These are phyloP conservation scores for Ilex asprella DNA, from an alignment of 257 asterid genomes.

Conservation along the genomic window DNA sequence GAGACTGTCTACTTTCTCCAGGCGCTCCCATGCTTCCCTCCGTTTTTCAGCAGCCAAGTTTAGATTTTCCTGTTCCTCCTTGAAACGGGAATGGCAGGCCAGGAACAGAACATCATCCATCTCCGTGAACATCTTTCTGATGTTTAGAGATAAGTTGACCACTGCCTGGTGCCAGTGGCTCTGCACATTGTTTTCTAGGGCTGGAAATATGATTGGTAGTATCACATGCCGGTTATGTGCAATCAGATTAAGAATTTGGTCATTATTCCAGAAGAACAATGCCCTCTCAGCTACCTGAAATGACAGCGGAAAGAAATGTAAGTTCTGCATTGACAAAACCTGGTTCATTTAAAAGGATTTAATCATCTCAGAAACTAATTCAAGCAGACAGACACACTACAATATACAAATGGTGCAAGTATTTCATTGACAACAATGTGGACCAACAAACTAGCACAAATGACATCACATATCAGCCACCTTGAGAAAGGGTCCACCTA, in stretches of 20 bases:
- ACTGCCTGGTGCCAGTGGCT: slow-evolving; percentile 84
- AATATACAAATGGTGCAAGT: no score
- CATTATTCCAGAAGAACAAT: slow-evolving; percentile 77
- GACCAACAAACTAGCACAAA: no score
- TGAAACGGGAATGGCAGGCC: slow-evolving; percentile 50
- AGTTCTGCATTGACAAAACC: no score
- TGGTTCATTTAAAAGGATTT: no score
- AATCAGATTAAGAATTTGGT: slow-evolving; percentile 55
- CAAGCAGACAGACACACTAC: no score
- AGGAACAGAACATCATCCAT: slow-evolving; percentile 61
- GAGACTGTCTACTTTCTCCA: slow-evolving; percentile 53
- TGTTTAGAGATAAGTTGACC: slow-evolving; percentile 58
- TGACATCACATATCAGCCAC: no score
- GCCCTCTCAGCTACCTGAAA: slow-evolving; percentile 90
- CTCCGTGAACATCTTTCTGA: slow-evolving; percentile 55
- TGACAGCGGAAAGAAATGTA: background rate
- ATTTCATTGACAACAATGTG: no score
- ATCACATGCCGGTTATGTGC: slow-evolving; percentile 64
- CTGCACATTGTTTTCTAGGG: slow-evolving; percentile 57
- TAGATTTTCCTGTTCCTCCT: slow-evolving; percentile 40
- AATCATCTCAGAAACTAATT: no score
- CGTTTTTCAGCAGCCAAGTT: slow-evolving; percentile 33
- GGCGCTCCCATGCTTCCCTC: slow-evolving; percentile 50
- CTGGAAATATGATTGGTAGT: slow-evolving; percentile 71
- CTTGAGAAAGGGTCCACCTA: no score